phyloP scores from a whole-genome alignment of 2,329 filamentous ascomycete genomes.

The Fusarium acutatum region DNA sequence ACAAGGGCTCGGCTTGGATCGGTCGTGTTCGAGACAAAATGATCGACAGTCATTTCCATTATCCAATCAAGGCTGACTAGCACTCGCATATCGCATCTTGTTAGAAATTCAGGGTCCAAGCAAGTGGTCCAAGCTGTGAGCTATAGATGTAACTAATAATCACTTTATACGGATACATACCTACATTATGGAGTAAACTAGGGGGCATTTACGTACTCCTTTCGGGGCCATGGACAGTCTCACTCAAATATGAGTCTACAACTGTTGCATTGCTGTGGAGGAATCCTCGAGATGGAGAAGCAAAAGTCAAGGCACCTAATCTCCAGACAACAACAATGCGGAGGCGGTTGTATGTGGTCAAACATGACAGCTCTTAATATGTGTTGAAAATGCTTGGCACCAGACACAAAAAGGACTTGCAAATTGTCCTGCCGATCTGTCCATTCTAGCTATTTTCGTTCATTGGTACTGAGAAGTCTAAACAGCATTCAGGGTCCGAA shows the following conservation, averaged over 20 bases:
- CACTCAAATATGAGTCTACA: neutral
- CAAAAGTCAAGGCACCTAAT: neutral
- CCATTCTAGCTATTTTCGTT: neutral
- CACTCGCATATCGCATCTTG: slow-evolving; percentile 20
- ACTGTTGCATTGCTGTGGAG: neutral
- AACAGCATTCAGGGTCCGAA: neutral
- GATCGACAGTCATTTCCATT: slow-evolving; percentile 2
- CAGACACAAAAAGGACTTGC: neutral
- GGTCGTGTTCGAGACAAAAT: slow-evolving; percentile 19
- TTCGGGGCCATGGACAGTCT: neutral
- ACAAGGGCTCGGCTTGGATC: slow-evolving; percentile 7
- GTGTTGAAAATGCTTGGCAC: neutral
- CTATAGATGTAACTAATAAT: slow-evolving; percentile 19
- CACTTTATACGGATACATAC: neutral
- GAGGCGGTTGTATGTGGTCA: neutral
- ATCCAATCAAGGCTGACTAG: slow-evolving; percentile 5
- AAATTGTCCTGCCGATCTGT: neutral
- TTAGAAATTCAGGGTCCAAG: slow-evolving; percentile 30
- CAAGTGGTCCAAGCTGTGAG: slow-evolving; percentile 27
- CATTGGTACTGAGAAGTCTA: neutral
- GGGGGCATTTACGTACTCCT: slow-evolving; percentile 16
- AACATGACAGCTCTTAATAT: neutral
- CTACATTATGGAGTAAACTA: neutral
- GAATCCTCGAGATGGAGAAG: neutral
- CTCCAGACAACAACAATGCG: neutral